Evolutionary conservation across 768 basidiomycete species (phyloP).

Genomic region (Tephrocybe sp.): DNA sequence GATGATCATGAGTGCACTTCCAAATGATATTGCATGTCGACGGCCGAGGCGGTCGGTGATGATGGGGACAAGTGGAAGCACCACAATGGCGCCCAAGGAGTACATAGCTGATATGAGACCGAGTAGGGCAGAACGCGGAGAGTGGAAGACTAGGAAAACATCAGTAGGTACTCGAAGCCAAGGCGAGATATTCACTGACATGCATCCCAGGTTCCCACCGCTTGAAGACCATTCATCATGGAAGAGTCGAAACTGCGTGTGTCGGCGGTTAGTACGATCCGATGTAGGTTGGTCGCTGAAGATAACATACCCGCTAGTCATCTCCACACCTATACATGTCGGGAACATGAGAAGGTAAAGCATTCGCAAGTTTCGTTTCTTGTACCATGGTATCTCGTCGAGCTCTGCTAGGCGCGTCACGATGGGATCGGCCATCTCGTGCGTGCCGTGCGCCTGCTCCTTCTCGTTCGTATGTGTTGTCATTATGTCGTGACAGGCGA

Average conservation of each 20-base stretch:
- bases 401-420: constrained; percentile 43
- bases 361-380: constrained; percentile 55
- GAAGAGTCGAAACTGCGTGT: constrained; percentile 51
- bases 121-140: constrained; percentile 52
- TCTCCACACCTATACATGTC: constrained; percentile 62
- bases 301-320: constrained; percentile 52
- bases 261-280: too few species aligned
- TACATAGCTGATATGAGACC: constrained; percentile 62
- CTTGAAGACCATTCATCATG: constrained; percentile 65
- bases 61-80: constrained; percentile 52
- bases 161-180: background rate
- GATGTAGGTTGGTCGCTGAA: background rate
- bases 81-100: constrained; percentile 57
- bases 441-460: constrained; percentile 4
- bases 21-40: constrained; percentile 48
- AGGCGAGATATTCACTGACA: constrained; percentile 33
- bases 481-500: constrained; percentile 5
- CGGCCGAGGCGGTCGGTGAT: constrained; percentile 55
- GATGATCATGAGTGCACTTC: constrained; percentile 49
- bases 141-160: constrained; percentile 44
- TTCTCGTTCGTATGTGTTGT: constrained; percentile 9
- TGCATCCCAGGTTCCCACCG: constrained; percentile 54
- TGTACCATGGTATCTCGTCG: constrained; percentile 61
- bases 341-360: constrained; percentile 60
- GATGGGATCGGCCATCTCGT: constrained; percentile 27